Conservation (phyloP, 2,329 filamentous ascomycete genomes). For the Botryotinia convoluta region DNA sequence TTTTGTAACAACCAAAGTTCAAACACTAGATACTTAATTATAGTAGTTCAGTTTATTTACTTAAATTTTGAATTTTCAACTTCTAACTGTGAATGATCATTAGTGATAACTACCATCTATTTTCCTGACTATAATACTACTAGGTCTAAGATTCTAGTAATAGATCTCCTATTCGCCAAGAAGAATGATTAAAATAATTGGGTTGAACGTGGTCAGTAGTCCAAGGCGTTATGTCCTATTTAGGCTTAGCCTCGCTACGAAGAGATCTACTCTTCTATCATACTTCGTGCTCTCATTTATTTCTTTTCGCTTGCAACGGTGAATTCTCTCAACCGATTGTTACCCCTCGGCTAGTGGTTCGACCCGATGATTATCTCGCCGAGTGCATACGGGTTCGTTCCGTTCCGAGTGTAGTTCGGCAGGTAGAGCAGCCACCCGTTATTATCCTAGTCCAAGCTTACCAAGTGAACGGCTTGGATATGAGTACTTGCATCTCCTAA, state of each 20-base stretch:
- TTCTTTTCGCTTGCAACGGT: not conserved
- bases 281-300: not conserved
- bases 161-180: rapidly evolving
- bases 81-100: not conserved
- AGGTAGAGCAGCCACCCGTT: not conserved
- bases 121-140: not conserved
- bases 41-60: not conserved
- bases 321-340: rapidly evolving
- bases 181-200: not conserved
- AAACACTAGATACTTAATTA: rapidly evolving
- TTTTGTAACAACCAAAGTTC: rapidly evolving
- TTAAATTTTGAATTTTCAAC: not conserved
- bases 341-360: not conserved
- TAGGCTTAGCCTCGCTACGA: not conserved
- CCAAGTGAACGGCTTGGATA: rapidly evolving
- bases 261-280: not conserved
- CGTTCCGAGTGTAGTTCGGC: not conserved
- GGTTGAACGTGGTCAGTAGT: not conserved
- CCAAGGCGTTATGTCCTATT: not conserved
- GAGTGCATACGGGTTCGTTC: not conserved
- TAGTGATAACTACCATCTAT: not conserved
- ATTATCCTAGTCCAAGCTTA: not conserved
- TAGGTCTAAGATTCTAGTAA: not conserved
- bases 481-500: not conserved
- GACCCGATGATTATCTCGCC: not conserved